Percentiles rank a stretch among this genome's conserved stretches.
Conservation (phyloP, 2,329 filamentous ascomycete species). For the Corinectria fuckeliana region DNA sequence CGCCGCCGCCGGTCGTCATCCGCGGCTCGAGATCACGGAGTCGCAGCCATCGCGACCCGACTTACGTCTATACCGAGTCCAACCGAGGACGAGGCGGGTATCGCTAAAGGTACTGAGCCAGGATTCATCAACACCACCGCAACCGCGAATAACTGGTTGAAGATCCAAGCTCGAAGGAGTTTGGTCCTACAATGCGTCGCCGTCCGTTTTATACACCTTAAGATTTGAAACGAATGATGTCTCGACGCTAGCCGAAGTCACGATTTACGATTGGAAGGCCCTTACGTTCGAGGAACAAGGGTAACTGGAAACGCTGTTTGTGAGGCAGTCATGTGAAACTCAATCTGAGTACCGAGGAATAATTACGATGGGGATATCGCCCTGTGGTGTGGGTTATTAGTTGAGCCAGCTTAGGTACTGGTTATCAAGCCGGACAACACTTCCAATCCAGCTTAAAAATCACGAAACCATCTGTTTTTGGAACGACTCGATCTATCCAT, state of each 20-base stretch:
- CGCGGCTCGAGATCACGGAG: constrained; percentile 30
- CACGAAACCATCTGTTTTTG: too few relatives aligned
- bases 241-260: background rate
- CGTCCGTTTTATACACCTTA: background rate
- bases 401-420: too few relatives aligned
- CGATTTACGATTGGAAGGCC: background rate
- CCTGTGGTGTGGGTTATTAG: too few relatives aligned
- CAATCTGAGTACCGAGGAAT: background rate
- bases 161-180: background rate
- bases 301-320: background rate
- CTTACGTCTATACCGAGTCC: constrained; percentile 24
- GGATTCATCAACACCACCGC: background rate
- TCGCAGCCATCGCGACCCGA: constrained; percentile 21
- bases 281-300: background rate
- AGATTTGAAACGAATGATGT: background rate
- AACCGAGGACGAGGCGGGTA: constrained; percentile 15
- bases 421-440: too few relatives aligned
- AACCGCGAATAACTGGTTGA: background rate
- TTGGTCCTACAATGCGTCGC: background rate
- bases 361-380: too few relatives aligned
- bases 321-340: background rate
- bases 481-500: too few relatives aligned
- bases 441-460: too few relatives aligned
- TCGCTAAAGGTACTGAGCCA: background rate
- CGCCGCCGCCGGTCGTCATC: constrained; percentile 35